Conservation (phyloP, 768 basidiomycete species). For the Podaxis pistillaris region DNA sequence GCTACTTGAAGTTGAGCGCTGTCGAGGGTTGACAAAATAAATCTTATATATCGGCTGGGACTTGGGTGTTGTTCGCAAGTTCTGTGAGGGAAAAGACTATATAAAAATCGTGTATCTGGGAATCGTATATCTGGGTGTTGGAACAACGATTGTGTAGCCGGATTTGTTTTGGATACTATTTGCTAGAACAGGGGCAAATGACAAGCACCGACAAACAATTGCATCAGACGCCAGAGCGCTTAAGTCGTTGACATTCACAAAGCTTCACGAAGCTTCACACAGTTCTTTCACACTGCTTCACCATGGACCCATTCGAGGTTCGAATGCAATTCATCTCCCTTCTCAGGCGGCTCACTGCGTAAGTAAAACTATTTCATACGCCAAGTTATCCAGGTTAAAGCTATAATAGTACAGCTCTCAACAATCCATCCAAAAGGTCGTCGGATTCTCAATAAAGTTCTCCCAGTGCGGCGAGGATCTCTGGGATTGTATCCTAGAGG, state of each 20-base stretch:
- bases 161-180: not conserved
- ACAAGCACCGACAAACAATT: not conserved
- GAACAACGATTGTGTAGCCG: not conserved
- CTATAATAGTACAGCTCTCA: slow-evolving; percentile 57
- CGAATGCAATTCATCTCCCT: slow-evolving; percentile 37
- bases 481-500: slow-evolving; percentile 92
- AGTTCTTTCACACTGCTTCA: not conserved
- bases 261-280: not conserved
- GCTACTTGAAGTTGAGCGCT: not conserved
- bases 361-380: slow-evolving; percentile 20
- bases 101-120: not conserved
- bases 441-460: slow-evolving; percentile 81
- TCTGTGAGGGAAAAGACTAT: not conserved
- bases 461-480: slow-evolving; percentile 85
- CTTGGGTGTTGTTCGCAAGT: too few species aligned
- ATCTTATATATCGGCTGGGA: too few species aligned
- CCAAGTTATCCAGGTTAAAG: slow-evolving; percentile 18
- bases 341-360: slow-evolving; percentile 35
- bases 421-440: slow-evolving; percentile 86
- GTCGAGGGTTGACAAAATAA: too few species aligned
- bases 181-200: not conserved
- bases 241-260: not conserved
- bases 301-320: slow-evolving; percentile 40
- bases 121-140: not conserved
- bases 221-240: not conserved